A percentile compares a stretch with the other conserved stretches of the same genome.
These are phyloP conservation scores for Dimocarpus longan DNA, from an alignment of 345 rosid species.

Conservation along the genomic window DNA sequence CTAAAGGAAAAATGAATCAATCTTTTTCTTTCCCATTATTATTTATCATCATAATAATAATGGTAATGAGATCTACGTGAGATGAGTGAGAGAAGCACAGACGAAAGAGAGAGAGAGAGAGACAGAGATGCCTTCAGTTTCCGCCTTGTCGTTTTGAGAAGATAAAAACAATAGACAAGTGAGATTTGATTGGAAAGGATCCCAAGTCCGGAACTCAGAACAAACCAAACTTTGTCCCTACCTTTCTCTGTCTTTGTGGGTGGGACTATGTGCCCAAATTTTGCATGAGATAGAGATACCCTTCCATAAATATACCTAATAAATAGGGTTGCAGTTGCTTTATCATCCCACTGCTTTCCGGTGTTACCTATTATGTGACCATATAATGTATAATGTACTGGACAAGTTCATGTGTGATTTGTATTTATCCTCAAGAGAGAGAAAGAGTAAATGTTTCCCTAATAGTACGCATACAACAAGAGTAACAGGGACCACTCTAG, in stretches of 20 bases:
- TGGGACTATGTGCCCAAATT: background rate
- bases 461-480: background rate
- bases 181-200: slow-evolving; percentile 15
- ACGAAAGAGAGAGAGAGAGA: background rate
- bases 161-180: slow-evolving; percentile 10
- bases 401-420: background rate
- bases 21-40: too few relatives aligned
- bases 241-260: background rate
- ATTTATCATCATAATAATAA: background rate
- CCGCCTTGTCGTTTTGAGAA: background rate
- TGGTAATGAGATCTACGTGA: background rate
- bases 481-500: slow-evolving; percentile 12
- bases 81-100: too few relatives aligned
- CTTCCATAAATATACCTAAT: slow-evolving; percentile 3
- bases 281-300: background rate
- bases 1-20: too few relatives aligned
- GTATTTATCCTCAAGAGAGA: background rate
- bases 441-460: slow-evolving; percentile 7
- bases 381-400: slow-evolving; percentile 5
- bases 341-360: background rate
- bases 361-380: slow-evolving; percentile 22
- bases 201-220: background rate
- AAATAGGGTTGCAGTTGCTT: slow-evolving; percentile 11
- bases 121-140: background rate
- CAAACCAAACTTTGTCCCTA: background rate